These are phyloP conservation scores for Cucurbita maxima DNA, from an alignment of 306 rosid genomes.

Conservation along the genomic window DNA sequence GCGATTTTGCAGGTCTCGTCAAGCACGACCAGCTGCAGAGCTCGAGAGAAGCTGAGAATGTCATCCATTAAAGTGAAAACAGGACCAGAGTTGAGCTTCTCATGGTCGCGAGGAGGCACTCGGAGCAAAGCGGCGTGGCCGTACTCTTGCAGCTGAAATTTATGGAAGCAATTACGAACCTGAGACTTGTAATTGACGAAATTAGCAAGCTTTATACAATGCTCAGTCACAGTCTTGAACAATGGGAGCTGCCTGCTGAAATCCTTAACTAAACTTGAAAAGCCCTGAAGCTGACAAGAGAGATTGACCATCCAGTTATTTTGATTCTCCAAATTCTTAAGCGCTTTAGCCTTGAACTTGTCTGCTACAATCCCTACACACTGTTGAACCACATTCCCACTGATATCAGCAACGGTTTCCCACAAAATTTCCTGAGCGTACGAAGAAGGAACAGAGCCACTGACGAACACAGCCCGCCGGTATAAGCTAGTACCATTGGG, in stretches of 20 bases:
- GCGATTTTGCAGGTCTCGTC: conserved; percentile 47
- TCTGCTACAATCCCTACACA: conserved; percentile 95
- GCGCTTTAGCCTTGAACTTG: conserved; percentile 62
- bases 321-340: conserved; percentile 66
- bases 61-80: conserved; percentile 45
- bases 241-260: conserved; percentile 52
- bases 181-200: conserved; percentile 57
- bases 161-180: conserved; percentile 48
- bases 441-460: conserved; percentile 50
- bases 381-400: conserved; percentile 53
- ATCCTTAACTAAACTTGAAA: conserved; percentile 56
- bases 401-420: conserved; percentile 82
- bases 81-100: conserved; percentile 26
- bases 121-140: conserved; percentile 52
- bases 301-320: conserved; percentile 92
- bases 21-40: conserved; percentile 34
- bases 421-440: conserved; percentile 77
- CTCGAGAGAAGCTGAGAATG: conserved; percentile 33
- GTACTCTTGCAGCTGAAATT: conserved; percentile 58
- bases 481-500: conserved; percentile 89
- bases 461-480: conserved; percentile 54
- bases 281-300: conserved; percentile 73
- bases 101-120: conserved; percentile 23
- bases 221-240: conserved; percentile 36
- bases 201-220: conserved; percentile 56